Conservation (phyloP, 352 stramenopile species). For the Elongisporangium prolatum region DNA sequence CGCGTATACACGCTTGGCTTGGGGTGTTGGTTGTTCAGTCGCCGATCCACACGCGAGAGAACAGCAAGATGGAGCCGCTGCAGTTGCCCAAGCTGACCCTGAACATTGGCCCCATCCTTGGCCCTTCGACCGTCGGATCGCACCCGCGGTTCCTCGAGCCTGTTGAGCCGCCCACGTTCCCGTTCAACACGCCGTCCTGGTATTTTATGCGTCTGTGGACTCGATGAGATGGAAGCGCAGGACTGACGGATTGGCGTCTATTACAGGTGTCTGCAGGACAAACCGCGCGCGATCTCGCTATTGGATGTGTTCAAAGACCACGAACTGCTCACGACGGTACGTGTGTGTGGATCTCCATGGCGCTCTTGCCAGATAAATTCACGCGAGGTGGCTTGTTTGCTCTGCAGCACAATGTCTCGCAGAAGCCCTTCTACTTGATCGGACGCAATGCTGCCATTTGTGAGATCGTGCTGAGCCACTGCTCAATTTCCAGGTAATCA, state of each 20-base stretch:
- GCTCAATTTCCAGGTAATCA: conserved; percentile 58
- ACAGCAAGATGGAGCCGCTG: conserved; percentile 36
- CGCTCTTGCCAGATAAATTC: neutral
- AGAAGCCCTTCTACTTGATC: conserved; percentile 75
- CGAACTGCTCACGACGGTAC: conserved; percentile 69
- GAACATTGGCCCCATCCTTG: conserved; percentile 12
- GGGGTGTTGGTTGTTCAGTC: neutral
- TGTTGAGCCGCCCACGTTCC: conserved; percentile 61
- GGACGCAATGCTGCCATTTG: conserved; percentile 69
- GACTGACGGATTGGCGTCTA: neutral
- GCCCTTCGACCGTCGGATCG: conserved; percentile 21
- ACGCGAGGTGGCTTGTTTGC: conserved; percentile 1
- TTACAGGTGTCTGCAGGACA: conserved; percentile 37
- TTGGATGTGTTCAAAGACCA: conserved; percentile 83
- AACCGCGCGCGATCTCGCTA: conserved; percentile 52
- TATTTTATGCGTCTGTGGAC: conserved; percentile 15
- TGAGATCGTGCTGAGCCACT: conserved; percentile 79
- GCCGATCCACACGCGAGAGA: neutral
- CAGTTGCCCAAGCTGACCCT: conserved; percentile 67
- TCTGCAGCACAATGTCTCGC: conserved; percentile 64
- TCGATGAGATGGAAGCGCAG: too few species aligned
- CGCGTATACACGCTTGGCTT: neutral
- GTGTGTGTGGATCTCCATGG: conserved; percentile 7
- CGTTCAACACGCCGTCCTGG: conserved; percentile 63
- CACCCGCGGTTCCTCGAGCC: conserved; percentile 62